Conservation (phyloP, 495 filamentous ascomycete genomes). For the Aspergillus asperescens region DNA sequence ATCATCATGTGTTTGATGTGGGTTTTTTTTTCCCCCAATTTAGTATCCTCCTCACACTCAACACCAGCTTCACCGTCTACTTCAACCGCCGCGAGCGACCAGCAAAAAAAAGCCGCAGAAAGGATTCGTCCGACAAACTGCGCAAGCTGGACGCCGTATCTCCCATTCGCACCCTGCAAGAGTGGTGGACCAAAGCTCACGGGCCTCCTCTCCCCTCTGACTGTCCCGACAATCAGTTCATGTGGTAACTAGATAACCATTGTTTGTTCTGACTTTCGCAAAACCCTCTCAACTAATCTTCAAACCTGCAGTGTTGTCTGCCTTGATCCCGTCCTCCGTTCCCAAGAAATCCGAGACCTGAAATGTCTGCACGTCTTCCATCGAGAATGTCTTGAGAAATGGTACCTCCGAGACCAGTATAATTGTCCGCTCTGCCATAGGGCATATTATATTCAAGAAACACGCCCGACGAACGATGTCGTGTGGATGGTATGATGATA, state of each 20-base stretch:
- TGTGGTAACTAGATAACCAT: constrained; percentile 25
- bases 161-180: constrained; percentile 37
- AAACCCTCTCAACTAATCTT: not conserved
- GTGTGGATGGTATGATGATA: constrained; percentile 40
- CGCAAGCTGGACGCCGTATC: constrained; percentile 38
- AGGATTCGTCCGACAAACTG: too few relatives aligned
- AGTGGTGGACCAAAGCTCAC: constrained; percentile 40
- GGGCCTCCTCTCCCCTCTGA: constrained; percentile 33
- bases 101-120: too few relatives aligned
- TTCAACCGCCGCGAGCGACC: constrained; percentile 37
- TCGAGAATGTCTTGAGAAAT: constrained; percentile 42
- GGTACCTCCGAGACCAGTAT: constrained; percentile 42
- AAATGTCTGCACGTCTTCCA: constrained; percentile 46
- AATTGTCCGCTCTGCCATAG: constrained; percentile 43
- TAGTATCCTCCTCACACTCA: not conserved
- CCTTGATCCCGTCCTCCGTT: constrained; percentile 36
- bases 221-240: constrained; percentile 37
- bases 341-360: constrained; percentile 40
- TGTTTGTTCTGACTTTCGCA: not conserved
- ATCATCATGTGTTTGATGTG: constrained; percentile 38
- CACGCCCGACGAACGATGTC: constrained; percentile 34
- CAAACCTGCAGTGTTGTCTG: constrained; percentile 37
- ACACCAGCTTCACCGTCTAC: constrained; percentile 31
- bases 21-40: constrained; percentile 9
- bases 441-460: constrained; percentile 34